Evolutionary conservation across 2,329 filamentous ascomycete species (phyloP).

Genomic region (Ustulina deusta): DNA sequence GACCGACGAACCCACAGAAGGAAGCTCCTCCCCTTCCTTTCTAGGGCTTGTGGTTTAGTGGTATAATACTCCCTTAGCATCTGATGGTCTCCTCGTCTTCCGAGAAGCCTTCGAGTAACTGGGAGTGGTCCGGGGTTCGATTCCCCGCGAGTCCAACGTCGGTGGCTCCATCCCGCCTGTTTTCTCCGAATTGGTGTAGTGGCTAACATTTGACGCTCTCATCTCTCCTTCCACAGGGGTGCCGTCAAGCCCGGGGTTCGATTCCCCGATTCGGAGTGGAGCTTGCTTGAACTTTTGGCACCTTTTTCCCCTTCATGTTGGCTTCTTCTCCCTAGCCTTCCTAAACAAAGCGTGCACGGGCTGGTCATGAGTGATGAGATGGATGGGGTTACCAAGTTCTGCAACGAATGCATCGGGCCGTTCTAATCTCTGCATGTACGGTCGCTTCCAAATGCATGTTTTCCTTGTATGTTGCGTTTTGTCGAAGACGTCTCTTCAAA

Average conservation of each 20-base stretch:
- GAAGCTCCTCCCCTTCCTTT: conserved; percentile 25
- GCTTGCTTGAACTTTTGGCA: not conserved
- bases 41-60: conserved; percentile 39
- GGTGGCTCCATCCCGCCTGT: conserved; percentile 33
- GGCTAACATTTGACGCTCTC: conserved; percentile 54
- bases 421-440: not conserved
- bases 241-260: conserved; percentile 50
- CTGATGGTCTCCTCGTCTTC: not conserved
- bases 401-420: conserved; percentile 24
- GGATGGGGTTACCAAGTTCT: not conserved
- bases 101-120: conserved; percentile 21
- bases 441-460: conserved; percentile 21
- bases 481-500: not conserved
- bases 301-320: not conserved
- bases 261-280: conserved; percentile 51
- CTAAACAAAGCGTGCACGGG: conserved; percentile 1
- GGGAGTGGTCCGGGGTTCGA: conserved; percentile 45
- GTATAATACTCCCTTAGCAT: conserved; percentile 40
- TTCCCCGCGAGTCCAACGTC: conserved; percentile 44
- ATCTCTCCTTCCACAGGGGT: conserved; percentile 23
- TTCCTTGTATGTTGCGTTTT: conserved; percentile 9
- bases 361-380: conserved; percentile 11
- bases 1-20: conserved; percentile 11
- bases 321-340: not conserved
- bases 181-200: conserved; percentile 53